phyloP scores from a whole-genome alignment of 176 grass and related monocot species.

The Saccharum spontaneum region DNA sequence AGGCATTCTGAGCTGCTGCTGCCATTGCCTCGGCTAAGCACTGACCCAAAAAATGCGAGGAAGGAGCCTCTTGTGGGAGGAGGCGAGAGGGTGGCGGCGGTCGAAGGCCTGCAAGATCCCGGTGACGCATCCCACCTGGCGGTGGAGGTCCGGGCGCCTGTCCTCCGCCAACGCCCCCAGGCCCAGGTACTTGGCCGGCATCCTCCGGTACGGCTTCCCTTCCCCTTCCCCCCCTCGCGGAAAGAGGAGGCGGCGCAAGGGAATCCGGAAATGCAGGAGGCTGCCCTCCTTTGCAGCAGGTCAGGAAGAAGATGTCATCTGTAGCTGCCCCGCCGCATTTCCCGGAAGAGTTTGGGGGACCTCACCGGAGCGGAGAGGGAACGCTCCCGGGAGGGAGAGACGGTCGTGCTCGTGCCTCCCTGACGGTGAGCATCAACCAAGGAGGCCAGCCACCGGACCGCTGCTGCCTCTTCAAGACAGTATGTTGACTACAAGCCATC shows the following conservation, averaged over 20 bases:
- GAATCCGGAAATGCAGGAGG: slow-evolving; percentile 37
- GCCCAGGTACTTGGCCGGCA: slow-evolving; percentile 84
- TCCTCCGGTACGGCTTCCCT: slow-evolving; percentile 3
- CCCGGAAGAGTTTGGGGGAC: background rate
- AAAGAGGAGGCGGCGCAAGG: background rate
- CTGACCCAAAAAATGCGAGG: too few species aligned
- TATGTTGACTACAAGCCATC: too few species aligned
- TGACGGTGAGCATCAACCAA: slow-evolving; percentile 34
- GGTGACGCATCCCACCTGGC: slow-evolving; percentile 81
- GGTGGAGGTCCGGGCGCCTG: slow-evolving; percentile 63
- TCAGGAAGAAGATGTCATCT: slow-evolving; percentile 3
- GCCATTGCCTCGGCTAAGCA: too few species aligned
- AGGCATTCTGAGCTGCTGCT: too few species aligned
- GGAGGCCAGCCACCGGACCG: slow-evolving; percentile 1
- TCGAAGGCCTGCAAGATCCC: slow-evolving; percentile 92
- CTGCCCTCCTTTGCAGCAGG: background rate
- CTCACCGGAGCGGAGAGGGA: background rate
- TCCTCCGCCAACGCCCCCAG: slow-evolving; percentile 53
- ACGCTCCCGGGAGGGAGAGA: slow-evolving; percentile 3
- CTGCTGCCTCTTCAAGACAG: background rate
- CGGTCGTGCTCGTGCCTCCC: slow-evolving; percentile 24
- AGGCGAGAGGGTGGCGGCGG: slow-evolving; percentile 59
- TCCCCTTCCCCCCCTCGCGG: background rate
- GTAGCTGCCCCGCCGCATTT: background rate
- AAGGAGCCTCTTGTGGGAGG: slow-evolving; percentile 39